Conservation (phyloP, 1,284 basidiomycete species). For the Naganishia cerealis region DNA sequence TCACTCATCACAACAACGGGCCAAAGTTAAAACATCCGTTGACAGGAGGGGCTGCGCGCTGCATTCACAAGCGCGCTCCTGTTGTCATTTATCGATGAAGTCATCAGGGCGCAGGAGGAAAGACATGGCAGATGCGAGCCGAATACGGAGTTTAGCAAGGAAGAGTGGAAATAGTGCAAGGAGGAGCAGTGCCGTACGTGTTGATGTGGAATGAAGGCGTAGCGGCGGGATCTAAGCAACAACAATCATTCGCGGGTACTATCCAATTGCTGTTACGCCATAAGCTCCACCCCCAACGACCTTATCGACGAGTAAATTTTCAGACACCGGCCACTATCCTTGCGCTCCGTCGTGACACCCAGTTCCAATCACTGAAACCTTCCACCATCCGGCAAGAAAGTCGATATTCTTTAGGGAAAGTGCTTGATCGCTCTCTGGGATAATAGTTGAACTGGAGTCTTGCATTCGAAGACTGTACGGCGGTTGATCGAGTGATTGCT, state of each 20-base stretch:
- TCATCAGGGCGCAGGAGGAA: constrained; percentile 87
- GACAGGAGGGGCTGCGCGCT: too few relatives aligned
- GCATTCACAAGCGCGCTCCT: too few relatives aligned
- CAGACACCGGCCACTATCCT: constrained; percentile 79
- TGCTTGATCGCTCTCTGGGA: constrained; percentile 62
- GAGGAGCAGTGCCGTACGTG: constrained; percentile 73
- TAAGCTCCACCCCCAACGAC: constrained; percentile 85
- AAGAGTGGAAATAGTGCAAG: constrained; percentile 91
- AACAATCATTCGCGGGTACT: constrained; percentile 61
- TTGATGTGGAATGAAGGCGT: not conserved
- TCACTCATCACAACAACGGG: too few relatives aligned
- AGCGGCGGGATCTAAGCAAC: not conserved
- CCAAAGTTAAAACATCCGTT: too few relatives aligned
- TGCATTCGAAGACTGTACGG: constrained; percentile 67
- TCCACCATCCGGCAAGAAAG: constrained; percentile 83
- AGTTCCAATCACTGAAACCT: constrained; percentile 82
- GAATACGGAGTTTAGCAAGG: constrained; percentile 95
- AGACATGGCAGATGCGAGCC: constrained; percentile 82
- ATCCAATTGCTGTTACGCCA: constrained; percentile 70
- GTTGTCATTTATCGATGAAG: too few relatives aligned
- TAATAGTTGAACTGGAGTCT: constrained; percentile 90
- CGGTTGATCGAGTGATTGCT: constrained; percentile 44
- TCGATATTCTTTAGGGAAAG: constrained; percentile 71
- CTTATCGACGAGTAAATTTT: constrained; percentile 72
- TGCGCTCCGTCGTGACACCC: constrained; percentile 80